Base-by-base conservation (phyloP, 2,329 filamentous ascomycete species). In the Trichothecium roseum region DNA sequence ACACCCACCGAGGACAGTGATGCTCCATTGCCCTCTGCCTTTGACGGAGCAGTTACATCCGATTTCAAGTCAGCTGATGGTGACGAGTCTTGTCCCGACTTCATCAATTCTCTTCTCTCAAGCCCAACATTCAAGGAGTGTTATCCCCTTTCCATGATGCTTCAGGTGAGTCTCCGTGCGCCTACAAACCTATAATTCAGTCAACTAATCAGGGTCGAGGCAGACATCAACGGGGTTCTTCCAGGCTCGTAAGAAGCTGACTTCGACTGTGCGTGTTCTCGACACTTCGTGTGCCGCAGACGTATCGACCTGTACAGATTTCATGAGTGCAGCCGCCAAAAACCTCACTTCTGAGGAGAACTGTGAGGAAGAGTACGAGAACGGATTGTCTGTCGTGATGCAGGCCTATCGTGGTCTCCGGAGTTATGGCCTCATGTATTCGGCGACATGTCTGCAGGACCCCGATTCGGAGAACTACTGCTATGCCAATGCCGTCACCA, bases 191-290 rank as follows among this genome's bases (percentile, higher is more conserved):
- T 15, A 31, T 30, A 13, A 20, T n/a, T 5, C 10, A 29, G 14
- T 18, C 31, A 27, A 20, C 13, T 24, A 10, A 24, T 10, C 20
- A 24, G n/a, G 15, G 10, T 30, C 12, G 15, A 17, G n/a, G 6
- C 54, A 94, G 78, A 86, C 83, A 42, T 95, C 89, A 8, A 74
- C 70, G 35, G 76, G 77, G 28, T 94, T 95, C 62, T 96, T 96
- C 64, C 66, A 85, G 37, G 79, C 80, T 14, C 71, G 81, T 42
- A 80, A 75, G 51, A 82, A 83, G 5, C 66, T 81, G 26, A 66
- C 83, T 34, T 69, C 72, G 46, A 82, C 89, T 40, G 84, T 86
- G 2, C 74, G 77, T 41, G 78, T 84, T 15, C 75, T 98, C 35
- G 84, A 94, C 46, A 74, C 76, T 13, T 75, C 85, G 8, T 98